Evolutionary conservation across 1,284 basidiomycete species (phyloP).

Genomic region (Marasmius sp.): DNA sequence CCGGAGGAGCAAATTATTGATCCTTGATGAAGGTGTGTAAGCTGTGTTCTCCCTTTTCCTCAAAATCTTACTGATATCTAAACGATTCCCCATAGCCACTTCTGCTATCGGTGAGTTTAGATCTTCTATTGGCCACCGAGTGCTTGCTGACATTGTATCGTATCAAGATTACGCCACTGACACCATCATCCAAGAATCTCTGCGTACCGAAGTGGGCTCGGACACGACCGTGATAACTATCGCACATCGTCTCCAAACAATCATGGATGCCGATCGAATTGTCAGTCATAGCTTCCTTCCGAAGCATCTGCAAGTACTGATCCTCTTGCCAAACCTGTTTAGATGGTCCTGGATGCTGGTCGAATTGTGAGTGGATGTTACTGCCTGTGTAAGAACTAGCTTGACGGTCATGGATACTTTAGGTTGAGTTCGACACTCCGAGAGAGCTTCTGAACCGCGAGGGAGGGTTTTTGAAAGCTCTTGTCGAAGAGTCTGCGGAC

Average conservation of each 20-base stretch:
- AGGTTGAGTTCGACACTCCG: slow-evolving; percentile 47
- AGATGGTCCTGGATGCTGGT: slow-evolving; percentile 37
- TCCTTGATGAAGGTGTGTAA: slow-evolving; percentile 59
- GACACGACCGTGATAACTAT: slow-evolving; percentile 53
- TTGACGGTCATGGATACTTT: neutral
- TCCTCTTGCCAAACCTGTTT: neutral
- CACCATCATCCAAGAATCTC: slow-evolving; percentile 43
- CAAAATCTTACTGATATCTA: neutral
- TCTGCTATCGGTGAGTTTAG: slow-evolving; percentile 30
- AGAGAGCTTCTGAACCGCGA: slow-evolving; percentile 45
- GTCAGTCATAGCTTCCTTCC: slow-evolving; percentile 19
- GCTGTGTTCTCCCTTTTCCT: neutral
- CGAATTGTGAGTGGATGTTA: slow-evolving; percentile 24
- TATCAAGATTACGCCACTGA: slow-evolving; percentile 43
- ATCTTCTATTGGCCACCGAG: slow-evolving; percentile 1
- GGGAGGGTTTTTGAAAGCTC: slow-evolving; percentile 42
- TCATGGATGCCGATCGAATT: slow-evolving; percentile 50
- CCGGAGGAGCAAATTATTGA: slow-evolving; percentile 38
- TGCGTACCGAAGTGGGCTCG: slow-evolving; percentile 41
- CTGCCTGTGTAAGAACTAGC: neutral
- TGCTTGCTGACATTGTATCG: slow-evolving; percentile 4
- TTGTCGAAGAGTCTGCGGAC: slow-evolving; percentile 46
- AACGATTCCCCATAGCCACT: slow-evolving; percentile 22
- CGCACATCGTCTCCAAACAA: slow-evolving; percentile 56
- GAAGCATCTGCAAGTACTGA: slow-evolving; percentile 10